Conservation (phyloP, 2,329 filamentous ascomycete genomes). For the Sordariomycetes sp. region DNA sequence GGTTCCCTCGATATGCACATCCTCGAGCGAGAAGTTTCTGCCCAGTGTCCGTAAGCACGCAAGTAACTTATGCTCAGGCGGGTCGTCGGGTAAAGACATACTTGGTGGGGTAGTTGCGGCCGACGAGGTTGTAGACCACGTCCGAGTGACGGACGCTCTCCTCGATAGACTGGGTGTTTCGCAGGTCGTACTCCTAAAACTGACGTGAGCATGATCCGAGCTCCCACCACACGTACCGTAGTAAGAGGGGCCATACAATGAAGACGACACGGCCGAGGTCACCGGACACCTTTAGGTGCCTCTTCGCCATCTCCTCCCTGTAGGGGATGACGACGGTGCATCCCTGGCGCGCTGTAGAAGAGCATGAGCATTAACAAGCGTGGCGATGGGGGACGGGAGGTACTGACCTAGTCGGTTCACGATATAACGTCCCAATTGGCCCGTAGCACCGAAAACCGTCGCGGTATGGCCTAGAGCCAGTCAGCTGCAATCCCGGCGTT, state of each 20-base stretch:
- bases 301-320: conserved; percentile 95
- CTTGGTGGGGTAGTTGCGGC: conserved; percentile 94
- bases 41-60: background rate
- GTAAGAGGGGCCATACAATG: conserved; percentile 43
- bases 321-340: conserved; percentile 88
- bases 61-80: background rate
- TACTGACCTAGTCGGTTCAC: conserved; percentile 74
- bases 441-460: conserved; percentile 95
- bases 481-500: conserved; percentile 10
- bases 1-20: conserved; percentile 85
- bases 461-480: conserved; percentile 69
- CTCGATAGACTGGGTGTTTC: conserved; percentile 90
- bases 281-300: conserved; percentile 90
- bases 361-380: background rate
- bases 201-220: background rate
- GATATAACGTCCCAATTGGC: conserved; percentile 91
- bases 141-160: conserved; percentile 95
- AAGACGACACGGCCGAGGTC: conserved; percentile 86
- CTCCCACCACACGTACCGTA: background rate
- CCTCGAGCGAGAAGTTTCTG: conserved; percentile 85
- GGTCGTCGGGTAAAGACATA: conserved; percentile 23
- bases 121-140: conserved; percentile 92
- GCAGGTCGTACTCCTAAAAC: conserved; percentile 79
- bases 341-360: conserved; percentile 64
- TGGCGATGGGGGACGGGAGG: background rate